These are phyloP conservation scores for Lentinus tigrinus DNA, from an alignment of 768 basidiomycete species.

Conservation along the genomic window DNA sequence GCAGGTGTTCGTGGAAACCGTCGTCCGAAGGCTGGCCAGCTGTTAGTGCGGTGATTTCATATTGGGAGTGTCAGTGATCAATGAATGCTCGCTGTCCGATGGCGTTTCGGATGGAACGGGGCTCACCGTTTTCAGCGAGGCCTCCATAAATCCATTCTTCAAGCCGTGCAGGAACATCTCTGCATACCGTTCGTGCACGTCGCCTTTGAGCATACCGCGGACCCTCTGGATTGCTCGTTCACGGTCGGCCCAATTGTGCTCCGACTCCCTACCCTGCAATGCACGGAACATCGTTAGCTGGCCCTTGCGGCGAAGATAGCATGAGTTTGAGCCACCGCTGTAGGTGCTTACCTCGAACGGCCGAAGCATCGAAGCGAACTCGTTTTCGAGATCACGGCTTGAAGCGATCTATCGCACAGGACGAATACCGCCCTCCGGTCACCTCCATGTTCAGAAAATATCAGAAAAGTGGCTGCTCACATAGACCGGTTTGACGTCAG, in stretches of 20 bases:
- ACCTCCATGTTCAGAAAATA: neutral
- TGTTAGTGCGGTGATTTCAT: constrained; percentile 31
- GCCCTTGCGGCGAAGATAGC: neutral
- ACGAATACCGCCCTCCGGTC: neutral
- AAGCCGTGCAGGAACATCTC: constrained; percentile 75
- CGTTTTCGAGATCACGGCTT: constrained; percentile 77
- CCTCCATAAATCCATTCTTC: constrained; percentile 77
- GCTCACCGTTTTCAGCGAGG: constrained; percentile 81
- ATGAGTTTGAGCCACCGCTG: neutral
- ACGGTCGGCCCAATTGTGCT: constrained; percentile 90
- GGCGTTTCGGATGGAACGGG: neutral
- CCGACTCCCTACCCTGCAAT: constrained; percentile 87
- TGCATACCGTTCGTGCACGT: constrained; percentile 68
- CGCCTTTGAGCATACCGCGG: constrained; percentile 88
- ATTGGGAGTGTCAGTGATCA: constrained; percentile 2
- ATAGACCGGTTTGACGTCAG: constrained; percentile 66
- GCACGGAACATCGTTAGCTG: neutral
- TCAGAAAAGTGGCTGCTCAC: constrained; percentile 40
- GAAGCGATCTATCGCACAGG: constrained; percentile 67
- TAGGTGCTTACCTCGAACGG: constrained; percentile 65
- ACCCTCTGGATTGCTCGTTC: constrained; percentile 77
- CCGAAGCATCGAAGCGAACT: constrained; percentile 78
- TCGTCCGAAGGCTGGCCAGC: constrained; percentile 89
- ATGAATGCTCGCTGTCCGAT: neutral
- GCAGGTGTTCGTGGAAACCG: constrained; percentile 78